Percentiles rank a stretch among this genome's conserved stretches.
Conservation (phyloP, 1,139 yeast species). For the Saccharomyces uvarum region DNA sequence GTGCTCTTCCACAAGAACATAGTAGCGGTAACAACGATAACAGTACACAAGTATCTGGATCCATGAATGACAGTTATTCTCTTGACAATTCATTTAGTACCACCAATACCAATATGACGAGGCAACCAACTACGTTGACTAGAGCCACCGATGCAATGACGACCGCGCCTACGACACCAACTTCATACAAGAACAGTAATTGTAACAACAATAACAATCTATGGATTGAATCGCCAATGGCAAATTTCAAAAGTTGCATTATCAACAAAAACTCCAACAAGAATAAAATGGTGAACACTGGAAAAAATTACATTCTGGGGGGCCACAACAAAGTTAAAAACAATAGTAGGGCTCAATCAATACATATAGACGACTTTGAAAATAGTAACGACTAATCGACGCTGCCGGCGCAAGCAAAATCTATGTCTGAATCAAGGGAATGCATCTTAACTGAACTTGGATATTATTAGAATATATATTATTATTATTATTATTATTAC, state of each 20-base stretch:
- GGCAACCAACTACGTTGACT: slow-evolving; percentile 1
- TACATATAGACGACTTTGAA: slow-evolving; percentile 31
- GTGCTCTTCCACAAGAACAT: not conserved
- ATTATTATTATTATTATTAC: not conserved
- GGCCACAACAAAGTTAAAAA: slow-evolving; percentile 27
- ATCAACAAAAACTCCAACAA: slow-evolving; percentile 6
- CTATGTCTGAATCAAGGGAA: not conserved
- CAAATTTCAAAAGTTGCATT: slow-evolving; percentile 5
- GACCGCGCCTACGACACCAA: not conserved
- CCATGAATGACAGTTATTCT: not conserved
- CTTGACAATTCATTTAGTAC: not conserved
- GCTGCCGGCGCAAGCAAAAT: not conserved
- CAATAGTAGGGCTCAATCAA: slow-evolving; percentile 31
- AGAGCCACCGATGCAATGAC: slow-evolving; percentile 6
- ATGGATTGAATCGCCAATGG: slow-evolving; percentile 14
- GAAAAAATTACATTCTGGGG: slow-evolving; percentile 31
- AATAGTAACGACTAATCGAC: not conserved
- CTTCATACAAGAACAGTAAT: slow-evolving; percentile 1
- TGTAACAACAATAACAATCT: slow-evolving; percentile 7
- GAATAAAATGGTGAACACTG: slow-evolving; percentile 26
- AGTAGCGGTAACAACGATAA: not conserved
- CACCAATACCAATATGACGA: not conserved
- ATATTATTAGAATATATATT: not conserved
- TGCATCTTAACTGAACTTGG: not conserved
- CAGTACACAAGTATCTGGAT: not conserved